Evolutionary conservation across 768 basidiomycete genomes (phyloP), one percentile per base, ranked within the genome.

Genomic region (Termitomyces sp.): DNA sequence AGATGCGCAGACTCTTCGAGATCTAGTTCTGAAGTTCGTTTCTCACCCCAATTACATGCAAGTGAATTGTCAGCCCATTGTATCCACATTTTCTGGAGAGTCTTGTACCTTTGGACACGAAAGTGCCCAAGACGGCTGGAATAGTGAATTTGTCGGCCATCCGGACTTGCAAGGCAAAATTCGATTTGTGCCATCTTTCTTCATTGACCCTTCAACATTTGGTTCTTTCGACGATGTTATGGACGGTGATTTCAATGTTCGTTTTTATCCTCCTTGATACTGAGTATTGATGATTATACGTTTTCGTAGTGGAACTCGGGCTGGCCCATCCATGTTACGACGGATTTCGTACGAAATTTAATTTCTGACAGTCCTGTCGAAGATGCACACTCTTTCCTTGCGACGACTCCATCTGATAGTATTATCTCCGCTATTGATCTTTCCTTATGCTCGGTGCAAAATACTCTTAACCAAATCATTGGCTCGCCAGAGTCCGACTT

Each of bases 41-140:
- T 64, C 70, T 20, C 83, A 86, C 64, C 78, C 86, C 0, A 87
- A 83, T 61, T 85, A 90, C 61, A 69, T 87, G 46, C 70, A 72
- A 62, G 71, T 74, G 55, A 62, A 71, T 36, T 67, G 71, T 41
- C 73, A 72, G 10, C 78, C 82, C 7, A 76, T 90, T 42, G 82
- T 87, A 9, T 87, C 87, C 1, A 86, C 87, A 3, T 92, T 91
- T 67, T 71, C 86, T 0, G 90, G 90, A 20, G 84, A 90, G 63
- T 65, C 71, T 8, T 92, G 89, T 66, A 76, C 69, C 2, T 91
- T 90, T 64, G 90, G 89, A 29, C 79, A 82, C 63, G 65, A 63
- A 5, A 80, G 71, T 55, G 71, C 74, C 26, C 62, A 74, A 18
- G 70, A 79, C 5, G 88, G 83, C 27, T 89, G 89, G 89, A 71